phyloP scores from a whole-genome alignment of 257 asterid genomes.

The Nicotiana noctiflora region DNA sequence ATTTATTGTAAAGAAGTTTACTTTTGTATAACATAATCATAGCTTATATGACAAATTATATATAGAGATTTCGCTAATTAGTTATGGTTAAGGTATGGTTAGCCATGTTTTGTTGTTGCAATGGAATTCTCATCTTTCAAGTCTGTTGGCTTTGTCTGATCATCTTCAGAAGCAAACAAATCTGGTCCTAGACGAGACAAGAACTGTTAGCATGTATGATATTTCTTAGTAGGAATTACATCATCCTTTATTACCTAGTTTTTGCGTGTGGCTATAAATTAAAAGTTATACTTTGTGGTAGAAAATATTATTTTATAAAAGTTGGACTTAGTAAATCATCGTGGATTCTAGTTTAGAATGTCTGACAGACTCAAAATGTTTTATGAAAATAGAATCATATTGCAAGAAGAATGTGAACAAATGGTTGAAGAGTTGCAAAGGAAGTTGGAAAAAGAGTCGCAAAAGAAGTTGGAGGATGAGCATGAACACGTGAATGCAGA shows the following conservation, averaged over 20 bases:
- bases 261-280: too few species aligned
- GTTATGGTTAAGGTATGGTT: background rate
- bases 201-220: conserved; percentile 73
- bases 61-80: background rate
- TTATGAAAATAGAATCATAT: too few species aligned
- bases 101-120: background rate
- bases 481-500: background rate
- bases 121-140: background rate
- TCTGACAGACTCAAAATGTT: background rate
- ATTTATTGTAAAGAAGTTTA: background rate
- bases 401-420: too few species aligned
- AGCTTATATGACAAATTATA: background rate
- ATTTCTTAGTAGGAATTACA: conserved; percentile 1
- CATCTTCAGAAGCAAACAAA: conserved; percentile 77
- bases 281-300: too few species aligned
- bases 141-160: background rate
- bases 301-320: background rate
- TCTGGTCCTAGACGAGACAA: conserved; percentile 92
- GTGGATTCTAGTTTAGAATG: background rate
- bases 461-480: background rate
- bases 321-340: background rate
- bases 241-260: background rate
- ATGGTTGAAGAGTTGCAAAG: background rate
- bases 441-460: background rate
- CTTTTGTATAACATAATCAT: background rate